Evolutionary conservation across 2,329 filamentous ascomycete species (phyloP).

Genomic region (Ophiostoma sp.): DNA sequence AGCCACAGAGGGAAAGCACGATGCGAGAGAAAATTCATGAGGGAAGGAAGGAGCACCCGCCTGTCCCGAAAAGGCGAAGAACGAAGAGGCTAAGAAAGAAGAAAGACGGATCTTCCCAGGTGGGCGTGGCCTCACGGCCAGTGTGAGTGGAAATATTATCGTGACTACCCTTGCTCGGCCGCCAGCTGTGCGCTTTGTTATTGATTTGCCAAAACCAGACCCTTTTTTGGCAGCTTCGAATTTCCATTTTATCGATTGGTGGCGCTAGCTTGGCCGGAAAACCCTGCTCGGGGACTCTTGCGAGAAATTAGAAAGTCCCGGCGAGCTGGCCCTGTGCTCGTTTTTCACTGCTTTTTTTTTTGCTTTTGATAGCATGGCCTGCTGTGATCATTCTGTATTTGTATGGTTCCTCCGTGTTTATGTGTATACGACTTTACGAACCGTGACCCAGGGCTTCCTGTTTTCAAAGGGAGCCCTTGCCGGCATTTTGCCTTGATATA

Average conservation of each 20-base stretch:
- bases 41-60: background rate
- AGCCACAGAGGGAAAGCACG: background rate
- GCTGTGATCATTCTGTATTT: background rate
- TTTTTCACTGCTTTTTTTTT: background rate
- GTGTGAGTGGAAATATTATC: background rate
- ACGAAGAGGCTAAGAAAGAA: background rate
- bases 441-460: background rate
- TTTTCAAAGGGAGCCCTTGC: background rate
- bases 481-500: background rate
- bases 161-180: background rate
- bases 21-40: background rate
- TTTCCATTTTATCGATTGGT: slow-evolving; percentile 4
- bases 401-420: background rate
- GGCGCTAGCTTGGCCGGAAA: slow-evolving; percentile 1
- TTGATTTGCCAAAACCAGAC: background rate
- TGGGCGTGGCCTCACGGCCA: background rate
- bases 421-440: background rate
- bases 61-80: background rate
- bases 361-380: background rate
- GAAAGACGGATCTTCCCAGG: slow-evolving; percentile 13
- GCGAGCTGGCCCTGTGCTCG: background rate
- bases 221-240: background rate
- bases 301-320: slow-evolving; percentile 10
- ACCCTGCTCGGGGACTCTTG: slow-evolving; percentile 3
- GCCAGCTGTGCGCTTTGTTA: background rate